Evolutionary conservation across 305 asterid species (phyloP), one percentile per base, ranked within the genome.

Genomic region (Plantago lanceolata): DNA sequence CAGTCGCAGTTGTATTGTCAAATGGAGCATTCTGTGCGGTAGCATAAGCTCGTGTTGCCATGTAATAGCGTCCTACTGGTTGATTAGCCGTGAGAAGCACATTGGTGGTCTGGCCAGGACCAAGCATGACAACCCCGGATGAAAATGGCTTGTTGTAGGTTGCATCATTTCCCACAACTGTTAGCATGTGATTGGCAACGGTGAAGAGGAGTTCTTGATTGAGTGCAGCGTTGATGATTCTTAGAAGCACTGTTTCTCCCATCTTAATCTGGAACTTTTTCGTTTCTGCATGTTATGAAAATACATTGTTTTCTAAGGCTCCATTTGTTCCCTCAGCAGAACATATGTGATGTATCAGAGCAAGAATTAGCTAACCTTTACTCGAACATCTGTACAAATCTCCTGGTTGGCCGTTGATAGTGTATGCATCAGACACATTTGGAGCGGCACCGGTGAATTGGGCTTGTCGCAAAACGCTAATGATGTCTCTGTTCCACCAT

Each of bases 1-100:
- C 63, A 6, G 84, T 82, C 54, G 95, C 91, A 0, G 94, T 78
- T 60, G 29, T 21, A 67, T 86, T 90, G 76, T 88, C 97, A 3
- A 90, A 75, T 0, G 88, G 82, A 3, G 88, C 81, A 0, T 43
- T 31, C 0, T 80, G 83, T 0, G 96, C 73, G 78, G 84, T 96
- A 89, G 84, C 78, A 80, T 85, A 91, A 14, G 96, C 71, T 0
- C 96, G 82, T 2, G 96, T 94, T 0, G 89, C 76, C 45, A 91
- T 75, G 74, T 82, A 64, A 79, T 80, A 91, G 44, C 70, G 79
- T 5, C 95, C 97, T 4, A 74, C 67, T 5, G 71, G 26, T 19
- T 79, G 64, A 37, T 80, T 64, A 0, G 95, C 73, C 0, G 79
- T 71, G 13, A 90, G 17, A 52, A 90, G 47, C 8, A 79, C 94